Conservation (phyloP, 495 filamentous ascomycete genomes). For the Xylaria grammica region DNA sequence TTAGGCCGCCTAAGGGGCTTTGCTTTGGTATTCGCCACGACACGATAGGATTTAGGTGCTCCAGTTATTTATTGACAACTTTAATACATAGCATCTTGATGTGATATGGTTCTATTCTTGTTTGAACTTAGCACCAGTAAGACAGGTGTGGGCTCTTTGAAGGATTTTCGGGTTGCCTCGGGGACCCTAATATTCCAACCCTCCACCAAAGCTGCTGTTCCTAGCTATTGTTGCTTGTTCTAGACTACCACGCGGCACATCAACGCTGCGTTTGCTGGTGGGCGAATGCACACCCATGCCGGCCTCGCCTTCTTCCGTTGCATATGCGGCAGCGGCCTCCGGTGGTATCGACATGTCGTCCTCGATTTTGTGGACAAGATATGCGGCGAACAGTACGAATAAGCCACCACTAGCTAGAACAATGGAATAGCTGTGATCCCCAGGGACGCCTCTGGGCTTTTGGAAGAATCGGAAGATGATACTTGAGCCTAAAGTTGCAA, state of each 20-base stretch:
- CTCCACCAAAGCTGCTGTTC: conserved; percentile 52
- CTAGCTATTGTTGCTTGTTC: conserved; percentile 50
- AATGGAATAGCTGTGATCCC: conserved; percentile 85
- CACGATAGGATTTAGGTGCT: background rate
- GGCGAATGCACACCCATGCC: conserved; percentile 33
- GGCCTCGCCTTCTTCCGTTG: conserved; percentile 47
- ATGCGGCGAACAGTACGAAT: conserved; percentile 78
- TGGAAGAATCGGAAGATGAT: conserved; percentile 81
- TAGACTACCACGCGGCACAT: conserved; percentile 44
- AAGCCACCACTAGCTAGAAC: conserved; percentile 81
- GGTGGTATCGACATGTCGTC: conserved; percentile 45
- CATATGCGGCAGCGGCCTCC: conserved; percentile 38
- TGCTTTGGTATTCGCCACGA: background rate
- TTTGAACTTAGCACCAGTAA: background rate
- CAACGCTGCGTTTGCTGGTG: conserved; percentile 38
- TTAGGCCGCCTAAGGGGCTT: background rate
- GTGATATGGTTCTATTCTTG: background rate
- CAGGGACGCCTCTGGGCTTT: conserved; percentile 79
- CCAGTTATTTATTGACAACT: background rate
- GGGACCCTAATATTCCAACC: conserved; percentile 46
- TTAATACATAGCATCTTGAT: background rate
- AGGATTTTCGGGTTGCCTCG: background rate
- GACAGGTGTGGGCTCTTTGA: background rate
- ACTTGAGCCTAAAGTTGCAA: conserved; percentile 81
- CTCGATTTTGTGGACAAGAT: conserved; percentile 57